Conservation (phyloP, 129 eudicot genomes). For the Scalesia atractyloides region DNA sequence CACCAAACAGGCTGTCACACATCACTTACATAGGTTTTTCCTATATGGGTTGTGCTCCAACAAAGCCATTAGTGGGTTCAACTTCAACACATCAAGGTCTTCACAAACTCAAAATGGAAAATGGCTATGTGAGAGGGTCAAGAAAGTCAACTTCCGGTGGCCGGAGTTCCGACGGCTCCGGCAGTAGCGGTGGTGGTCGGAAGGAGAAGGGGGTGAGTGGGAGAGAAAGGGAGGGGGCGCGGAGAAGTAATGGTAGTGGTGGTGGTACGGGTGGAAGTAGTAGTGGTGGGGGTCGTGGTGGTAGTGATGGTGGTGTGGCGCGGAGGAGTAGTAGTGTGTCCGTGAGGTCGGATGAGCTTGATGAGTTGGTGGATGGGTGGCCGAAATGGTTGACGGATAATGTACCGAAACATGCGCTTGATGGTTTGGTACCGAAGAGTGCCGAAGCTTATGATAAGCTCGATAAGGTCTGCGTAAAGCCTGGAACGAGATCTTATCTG, state of each 20-base stretch:
- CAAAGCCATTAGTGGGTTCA: constrained; percentile 45
- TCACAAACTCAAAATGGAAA: constrained; percentile 53
- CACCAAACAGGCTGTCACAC: constrained; percentile 30
- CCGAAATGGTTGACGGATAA: constrained; percentile 79
- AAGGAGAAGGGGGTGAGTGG: constrained; percentile 25
- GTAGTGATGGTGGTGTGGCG: constrained; percentile 27
- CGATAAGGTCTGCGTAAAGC: constrained; percentile 46
- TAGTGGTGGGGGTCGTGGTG: constrained; percentile 25
- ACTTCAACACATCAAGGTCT: constrained; percentile 47
- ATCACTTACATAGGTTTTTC: constrained; percentile 32
- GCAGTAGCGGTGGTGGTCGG: constrained; percentile 15
- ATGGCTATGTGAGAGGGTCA: constrained; percentile 53
- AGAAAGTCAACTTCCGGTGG: constrained; percentile 50
- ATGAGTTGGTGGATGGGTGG: constrained; percentile 73
- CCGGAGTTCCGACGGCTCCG: constrained; percentile 28
- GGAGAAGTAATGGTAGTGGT: constrained; percentile 11
- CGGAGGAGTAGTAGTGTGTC: constrained; percentile 22
- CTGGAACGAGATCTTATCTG: too few relatives aligned
- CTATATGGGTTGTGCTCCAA: constrained; percentile 64
- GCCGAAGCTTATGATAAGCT: constrained; percentile 76
- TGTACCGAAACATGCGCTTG: constrained; percentile 59
- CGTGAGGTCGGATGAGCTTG: constrained; percentile 29
- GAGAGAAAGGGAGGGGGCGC: constrained; percentile 14
- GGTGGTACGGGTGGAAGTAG: constrained; percentile 20
- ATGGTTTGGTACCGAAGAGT: constrained; percentile 60